A percentile compares a stretch with the other conserved stretches of the same genome.
Conservation (phyloP, 306 rosid species). For the Trifolium pratense region DNA sequence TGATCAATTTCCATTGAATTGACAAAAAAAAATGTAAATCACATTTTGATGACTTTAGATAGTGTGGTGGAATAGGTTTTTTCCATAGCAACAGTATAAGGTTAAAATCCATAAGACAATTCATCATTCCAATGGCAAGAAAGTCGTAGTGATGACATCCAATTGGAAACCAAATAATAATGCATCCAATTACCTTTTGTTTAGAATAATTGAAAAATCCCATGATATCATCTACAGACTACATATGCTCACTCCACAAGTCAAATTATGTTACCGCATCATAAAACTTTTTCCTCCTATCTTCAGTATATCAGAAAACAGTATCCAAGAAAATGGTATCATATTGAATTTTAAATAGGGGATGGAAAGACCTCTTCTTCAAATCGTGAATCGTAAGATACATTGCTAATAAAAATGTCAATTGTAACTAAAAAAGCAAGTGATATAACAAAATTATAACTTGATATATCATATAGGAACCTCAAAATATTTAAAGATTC, state of each 20-base stretch:
- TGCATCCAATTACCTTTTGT: background rate
- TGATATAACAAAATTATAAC: background rate
- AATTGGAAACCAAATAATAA: background rate
- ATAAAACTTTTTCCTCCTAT: background rate
- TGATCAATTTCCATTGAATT: conserved; percentile 3
- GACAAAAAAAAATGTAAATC: conserved; percentile 11
- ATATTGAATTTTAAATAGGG: background rate
- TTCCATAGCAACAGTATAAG: background rate
- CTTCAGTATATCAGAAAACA: background rate
- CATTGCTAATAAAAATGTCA: background rate
- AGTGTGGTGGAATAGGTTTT: background rate
- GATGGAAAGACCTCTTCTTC: background rate
- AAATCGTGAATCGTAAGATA: background rate
- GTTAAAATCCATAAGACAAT: background rate
- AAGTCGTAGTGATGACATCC: background rate
- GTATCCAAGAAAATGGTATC: conserved; percentile 15
- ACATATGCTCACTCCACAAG: background rate
- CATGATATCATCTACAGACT: background rate
- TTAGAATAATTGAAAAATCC: background rate
- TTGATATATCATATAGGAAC: background rate
- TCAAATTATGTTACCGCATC: background rate
- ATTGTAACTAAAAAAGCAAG: background rate
- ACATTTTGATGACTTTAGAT: background rate
- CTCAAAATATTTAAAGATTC: background rate
- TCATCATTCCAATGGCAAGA: background rate